Base-by-base conservation (phyloP, 768 basidiomycete genomes). In the Lepiota brunneoincarnata region DNA sequence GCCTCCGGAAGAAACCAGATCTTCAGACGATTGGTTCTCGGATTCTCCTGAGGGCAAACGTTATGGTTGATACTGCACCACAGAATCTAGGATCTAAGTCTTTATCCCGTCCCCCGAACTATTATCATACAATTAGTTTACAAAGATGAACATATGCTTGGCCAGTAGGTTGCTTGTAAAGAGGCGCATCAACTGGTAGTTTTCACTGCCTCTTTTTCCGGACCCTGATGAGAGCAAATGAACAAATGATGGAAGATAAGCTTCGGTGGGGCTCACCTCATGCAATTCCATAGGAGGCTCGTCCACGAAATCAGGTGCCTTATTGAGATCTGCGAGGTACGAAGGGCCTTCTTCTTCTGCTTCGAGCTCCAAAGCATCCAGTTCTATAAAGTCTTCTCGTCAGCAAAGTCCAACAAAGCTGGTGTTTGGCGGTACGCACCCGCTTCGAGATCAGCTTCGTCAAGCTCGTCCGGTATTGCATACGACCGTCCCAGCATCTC, bases 371-470 rank as follows among this genome's bases (percentile, higher is more conserved):
- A 99, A 74, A 0, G 96, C 96, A 57, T 98, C 96, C 20, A 99
- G 79, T 72, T 99, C 97, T 98, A 66, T 17, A 43, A 12, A 7
- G 54, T n/a, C 35, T 28, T 20, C 17, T 43, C 31, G 45, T n/a
- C 6, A 42, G 12, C 23, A 41, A n/a, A 21, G 12, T 31, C 34
- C 1, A 17, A n/a, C 7, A 31, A 48, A n/a, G 24, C 17, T 11
- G 11, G 24, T 24, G 11, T 28, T 35, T 34, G 26, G 6, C 23
- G 11, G 18, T 44, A 64, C 82, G 44, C 63, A 89, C 96, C 96
- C 41, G 97, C 97, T 77, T 98, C 89, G 3, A 99, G 78, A 69
- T 98, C 97, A 6, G 91, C 93, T 68, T 99, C 97, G 70, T 99
- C 97, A 20, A 99, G 77, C 68, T 98, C 97, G 60, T 99, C 97